Evolutionary conservation across 352 stramenopile species (phyloP), one percentile per base, ranked within the genome.

Genomic region (Thalassiosira hispida): DNA sequence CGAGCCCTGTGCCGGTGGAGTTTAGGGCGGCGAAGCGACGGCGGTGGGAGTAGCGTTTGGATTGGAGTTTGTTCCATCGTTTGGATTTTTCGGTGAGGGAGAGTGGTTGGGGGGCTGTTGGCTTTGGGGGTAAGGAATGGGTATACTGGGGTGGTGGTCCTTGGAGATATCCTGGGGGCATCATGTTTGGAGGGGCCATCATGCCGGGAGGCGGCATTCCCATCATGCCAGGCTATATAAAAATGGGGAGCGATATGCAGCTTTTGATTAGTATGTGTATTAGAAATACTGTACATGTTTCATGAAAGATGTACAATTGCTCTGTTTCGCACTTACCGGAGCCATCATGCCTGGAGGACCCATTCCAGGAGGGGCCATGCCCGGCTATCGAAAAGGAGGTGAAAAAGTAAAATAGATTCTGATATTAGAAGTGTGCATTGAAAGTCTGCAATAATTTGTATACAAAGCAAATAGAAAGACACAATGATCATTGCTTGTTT

Each of bases 11-110:
- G 79, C 97, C 97, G 60, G 96, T 87, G 53, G 95, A 90, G 86
- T 98, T 98, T 16, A 76, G 68, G 23, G 79, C 47, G 29, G 97
- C 95, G 59, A 98, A 96, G 64, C 95, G 97, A 83, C 94, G 95
- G 83, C 97, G 97, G 73, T 97, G 92, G 60, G 95, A 94, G 87
- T 98, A 98, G 9, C 95, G 93, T 85, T 98, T 98, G 27, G 91
- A 92, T 82, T 98, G 97, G 81, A 96, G 79, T 79, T 92, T 91
- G 25, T 79, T 64, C 92, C 92, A 96, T 60, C 91, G 87, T 69
- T 90, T 90, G 23, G 89, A 85, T 81, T 94, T 94, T 71, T 93
- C 87, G 72, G 92, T 76, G 5, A 92, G 71, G 1, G 74, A 69
- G 0, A 82, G 68, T 23, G 74, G 77, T 53, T 18, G 69, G 33